Base-by-base conservation (phyloP, 2,329 filamentous ascomycete genomes). In the Orbilia javanica region DNA sequence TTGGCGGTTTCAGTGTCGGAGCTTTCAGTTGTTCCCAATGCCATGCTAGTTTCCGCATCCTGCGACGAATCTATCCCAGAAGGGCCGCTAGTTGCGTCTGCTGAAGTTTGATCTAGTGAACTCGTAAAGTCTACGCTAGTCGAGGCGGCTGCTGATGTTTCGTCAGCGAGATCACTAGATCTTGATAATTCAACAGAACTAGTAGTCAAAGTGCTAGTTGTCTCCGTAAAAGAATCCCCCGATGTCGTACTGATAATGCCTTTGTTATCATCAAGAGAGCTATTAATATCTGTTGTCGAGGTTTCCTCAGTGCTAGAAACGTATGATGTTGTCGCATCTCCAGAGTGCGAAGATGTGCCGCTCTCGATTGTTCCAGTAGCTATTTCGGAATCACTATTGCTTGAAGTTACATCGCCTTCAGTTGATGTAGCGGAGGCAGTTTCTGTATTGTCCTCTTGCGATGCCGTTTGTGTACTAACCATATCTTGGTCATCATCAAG, bases 241-340 rank as follows among this genome's bases (percentile, higher is more conserved):
- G 44, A 34, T 11, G 22, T 36, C 53, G 63, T 66, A 34, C 27
- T 66, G 13, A 66, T 13, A n/a, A 66, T 34, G 4, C 31, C 63
- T 53, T 53, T 27, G 13, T 53, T 66, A 36, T 52, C 46, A 27
- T 39, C 46, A 13, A 66, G 18, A 18, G 42, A 52, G 22, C 44
- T 65, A 3, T 4, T 7, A 11, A 8, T 15, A 2, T 65, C 62
- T 8, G 62, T 48, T 13, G 27, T 34, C 15, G 57, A 31, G 27
- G 39, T 27, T n/a, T 48, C 36, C 6, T 27, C 8, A 4, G 53
- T 39, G 13, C n/a, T 27, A 31, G 20, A 8, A 20, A 29, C 13
- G 10, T 18, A 1, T 15, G 57, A 42, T 44, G 34, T 20, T 25
- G 57, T 27, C 8, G 57, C n/a, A 6, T 44, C 53, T 6, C 18